A percentile compares a stretch with the other conserved stretches of the same genome.
phyloP scores from a whole-genome alignment of 352 stramenopile species.

The Pythium brassicae region DNA sequence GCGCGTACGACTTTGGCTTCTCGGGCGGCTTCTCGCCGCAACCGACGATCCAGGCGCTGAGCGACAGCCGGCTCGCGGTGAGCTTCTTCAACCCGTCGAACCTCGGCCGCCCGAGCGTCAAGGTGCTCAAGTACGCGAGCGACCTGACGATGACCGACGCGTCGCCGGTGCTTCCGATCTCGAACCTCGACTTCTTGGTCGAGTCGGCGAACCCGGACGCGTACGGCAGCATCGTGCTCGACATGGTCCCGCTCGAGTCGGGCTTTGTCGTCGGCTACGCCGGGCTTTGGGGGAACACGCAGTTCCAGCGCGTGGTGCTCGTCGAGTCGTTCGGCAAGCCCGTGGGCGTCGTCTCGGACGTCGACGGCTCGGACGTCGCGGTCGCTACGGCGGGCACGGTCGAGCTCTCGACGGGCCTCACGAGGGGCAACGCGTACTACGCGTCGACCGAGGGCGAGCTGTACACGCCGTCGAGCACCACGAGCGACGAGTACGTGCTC shows the following conservation, averaged over 20 bases:
- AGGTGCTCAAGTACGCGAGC: constrained; percentile 62
- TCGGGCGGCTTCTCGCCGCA: constrained; percentile 64
- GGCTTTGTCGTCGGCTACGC: constrained; percentile 58
- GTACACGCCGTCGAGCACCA: constrained; percentile 42
- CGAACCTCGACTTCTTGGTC: constrained; percentile 70
- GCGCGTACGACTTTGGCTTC: constrained; percentile 67
- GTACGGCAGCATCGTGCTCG: constrained; percentile 45
- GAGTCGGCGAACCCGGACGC: constrained; percentile 46
- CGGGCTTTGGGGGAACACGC: constrained; percentile 40
- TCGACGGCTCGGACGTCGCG: constrained; percentile 43
- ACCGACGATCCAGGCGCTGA: constrained; percentile 46
- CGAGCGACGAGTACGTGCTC: constrained; percentile 55
- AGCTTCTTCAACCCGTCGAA: constrained; percentile 77
- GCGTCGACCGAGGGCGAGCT: constrained; percentile 56
- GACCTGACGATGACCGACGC: constrained; percentile 45
- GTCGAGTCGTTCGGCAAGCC: constrained; percentile 70
- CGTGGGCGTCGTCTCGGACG: constrained; percentile 65
- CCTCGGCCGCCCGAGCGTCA: constrained; percentile 65
- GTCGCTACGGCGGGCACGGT: constrained; percentile 62
- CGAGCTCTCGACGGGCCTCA: constrained; percentile 31
- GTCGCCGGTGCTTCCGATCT: constrained; percentile 59
- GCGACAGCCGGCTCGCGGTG: constrained; percentile 51
- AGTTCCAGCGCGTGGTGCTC: constrained; percentile 67
- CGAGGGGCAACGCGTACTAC: constrained; percentile 60
- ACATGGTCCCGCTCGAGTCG: constrained; percentile 46